These are phyloP conservation scores for Phoma herbarum DNA, from an alignment of 2,329 filamentous ascomycete species.

Conservation along the genomic window DNA sequence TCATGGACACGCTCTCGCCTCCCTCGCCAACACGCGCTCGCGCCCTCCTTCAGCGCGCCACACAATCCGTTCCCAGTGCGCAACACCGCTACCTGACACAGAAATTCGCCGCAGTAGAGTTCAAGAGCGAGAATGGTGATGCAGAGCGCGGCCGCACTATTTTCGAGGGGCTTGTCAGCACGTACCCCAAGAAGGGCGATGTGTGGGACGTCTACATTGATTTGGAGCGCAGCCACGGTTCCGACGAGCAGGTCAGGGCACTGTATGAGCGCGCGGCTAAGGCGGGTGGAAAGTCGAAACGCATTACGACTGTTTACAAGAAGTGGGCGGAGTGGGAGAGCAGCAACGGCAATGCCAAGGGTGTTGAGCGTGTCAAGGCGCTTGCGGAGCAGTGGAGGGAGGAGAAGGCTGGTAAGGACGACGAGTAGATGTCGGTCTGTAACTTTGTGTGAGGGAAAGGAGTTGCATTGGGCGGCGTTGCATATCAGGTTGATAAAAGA, in stretches of 20 bases:
- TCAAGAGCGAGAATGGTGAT: conserved; percentile 81
- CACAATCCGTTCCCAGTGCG: conserved; percentile 78
- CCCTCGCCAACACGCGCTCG: conserved; percentile 80
- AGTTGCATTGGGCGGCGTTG: conserved; percentile 21
- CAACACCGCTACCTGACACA: conserved; percentile 79
- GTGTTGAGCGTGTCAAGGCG: conserved; percentile 73
- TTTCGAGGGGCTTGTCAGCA: conserved; percentile 85
- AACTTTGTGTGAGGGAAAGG: too few relatives aligned
- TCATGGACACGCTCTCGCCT: conserved; percentile 76
- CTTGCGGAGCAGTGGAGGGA: conserved; percentile 76
- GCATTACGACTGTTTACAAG: conserved; percentile 89
- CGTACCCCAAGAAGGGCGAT: conserved; percentile 88
- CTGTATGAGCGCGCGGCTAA: conserved; percentile 82
- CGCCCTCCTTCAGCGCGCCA: conserved; percentile 80
- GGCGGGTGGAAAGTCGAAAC: conserved; percentile 75
- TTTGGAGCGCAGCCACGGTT: conserved; percentile 72
- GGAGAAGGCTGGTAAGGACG: conserved; percentile 35
- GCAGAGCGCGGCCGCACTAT: conserved; percentile 92
- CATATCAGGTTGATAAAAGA: conserved; percentile 16
- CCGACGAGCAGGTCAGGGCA: conserved; percentile 69
- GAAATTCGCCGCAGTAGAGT: conserved; percentile 92
- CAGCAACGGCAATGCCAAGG: conserved; percentile 71
- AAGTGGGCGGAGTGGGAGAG: conserved; percentile 92
- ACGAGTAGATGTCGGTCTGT: conserved; percentile 12
- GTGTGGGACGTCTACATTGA: conserved; percentile 93